Base-by-base conservation (phyloP, 1,139 yeast species). In the Meyerozyma athensensis region DNA sequence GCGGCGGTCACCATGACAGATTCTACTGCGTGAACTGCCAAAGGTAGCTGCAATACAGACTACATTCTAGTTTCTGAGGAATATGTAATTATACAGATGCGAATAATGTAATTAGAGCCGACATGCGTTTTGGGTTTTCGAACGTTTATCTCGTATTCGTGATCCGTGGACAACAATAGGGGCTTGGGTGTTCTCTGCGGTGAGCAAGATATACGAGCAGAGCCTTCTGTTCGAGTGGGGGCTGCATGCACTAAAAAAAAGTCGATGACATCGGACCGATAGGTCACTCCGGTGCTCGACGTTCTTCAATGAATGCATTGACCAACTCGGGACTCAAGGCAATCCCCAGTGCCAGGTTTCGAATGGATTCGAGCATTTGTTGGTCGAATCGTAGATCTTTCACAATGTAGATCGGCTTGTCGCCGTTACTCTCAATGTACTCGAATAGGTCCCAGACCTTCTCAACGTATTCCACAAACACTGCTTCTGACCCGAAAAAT, bases 401-500 rank as follows among this genome's bases (percentile, higher is more conserved):
- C 4, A 64, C 54, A 4, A 64, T 53, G 5, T 36, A 38, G 16
- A 58, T 43, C 3, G 35, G 34, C 13, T 44, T 37, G 3, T 35
- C 34, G 6, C 34, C 41, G 6, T 47, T 42, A 6, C 45, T 34
- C 26, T 44, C 43, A 36, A 63, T 36, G 41, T 50, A 57, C 19
- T 44, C 47, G 36, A 64, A 53, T 12, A 63, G 49, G 22, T 53
- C 63, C 58, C 61, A 59, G 2, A 62, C 39, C 38, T 54, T 58
- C 24, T 50, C 58, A 9, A 54, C 41, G 38, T 65, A 64, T 30
- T 53, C 41, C 5, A 44, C 40, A 38, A 62, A 48, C 32, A 57
- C 56, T n/a, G 56, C 61, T 36, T 45, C 45, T 24, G 65, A 58
- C 1, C 70, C 71, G 45, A 61, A 63, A 40, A 50, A 56, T 12